These are phyloP conservation scores for Dendrobium catenatum DNA, from an alignment of 106 monocot genomes.

Conservation along the genomic window DNA sequence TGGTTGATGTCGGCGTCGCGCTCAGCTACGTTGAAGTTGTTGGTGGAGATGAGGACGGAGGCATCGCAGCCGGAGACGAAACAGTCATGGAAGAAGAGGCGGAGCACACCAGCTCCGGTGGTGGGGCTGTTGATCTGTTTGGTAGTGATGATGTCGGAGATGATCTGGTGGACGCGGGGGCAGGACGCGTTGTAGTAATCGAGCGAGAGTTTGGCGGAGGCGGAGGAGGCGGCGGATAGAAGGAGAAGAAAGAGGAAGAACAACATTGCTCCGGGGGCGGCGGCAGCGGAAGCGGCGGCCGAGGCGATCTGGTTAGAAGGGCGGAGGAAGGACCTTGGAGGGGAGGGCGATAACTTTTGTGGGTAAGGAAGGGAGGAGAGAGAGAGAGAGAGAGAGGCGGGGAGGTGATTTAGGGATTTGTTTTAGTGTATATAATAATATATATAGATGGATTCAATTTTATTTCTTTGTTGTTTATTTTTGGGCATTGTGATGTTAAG, in stretches of 20 bases:
- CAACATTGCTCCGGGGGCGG: background rate
- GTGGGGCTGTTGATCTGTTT: conserved; percentile 18
- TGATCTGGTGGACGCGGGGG: conserved; percentile 15
- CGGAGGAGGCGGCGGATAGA: background rate
- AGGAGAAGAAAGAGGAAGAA: background rate
- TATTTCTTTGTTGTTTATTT: too few relatives aligned
- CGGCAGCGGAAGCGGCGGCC: background rate
- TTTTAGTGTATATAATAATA: background rate
- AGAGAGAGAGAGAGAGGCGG: background rate
- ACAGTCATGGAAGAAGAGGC: conserved; percentile 33
- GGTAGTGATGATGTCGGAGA: conserved; percentile 16
- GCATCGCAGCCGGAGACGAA: conserved; percentile 49
- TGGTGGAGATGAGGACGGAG: conserved; percentile 56
- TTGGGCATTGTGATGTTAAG: too few relatives aligned
- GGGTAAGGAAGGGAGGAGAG: background rate
- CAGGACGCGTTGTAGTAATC: conserved; percentile 20
- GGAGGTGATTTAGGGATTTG: conserved; percentile 4
- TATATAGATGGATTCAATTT: too few relatives aligned
- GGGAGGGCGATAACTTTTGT: background rate
- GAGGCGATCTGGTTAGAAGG: too few relatives aligned
- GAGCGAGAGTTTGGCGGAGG: background rate
- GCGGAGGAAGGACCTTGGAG: background rate
- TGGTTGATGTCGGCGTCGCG: conserved; percentile 52
- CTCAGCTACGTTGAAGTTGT: conserved; percentile 37
- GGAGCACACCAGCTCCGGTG: conserved; percentile 24